These are phyloP conservation scores for Trichoderma lentiforme DNA, from an alignment of 2,329 filamentous ascomycete species.

Conservation along the genomic window DNA sequence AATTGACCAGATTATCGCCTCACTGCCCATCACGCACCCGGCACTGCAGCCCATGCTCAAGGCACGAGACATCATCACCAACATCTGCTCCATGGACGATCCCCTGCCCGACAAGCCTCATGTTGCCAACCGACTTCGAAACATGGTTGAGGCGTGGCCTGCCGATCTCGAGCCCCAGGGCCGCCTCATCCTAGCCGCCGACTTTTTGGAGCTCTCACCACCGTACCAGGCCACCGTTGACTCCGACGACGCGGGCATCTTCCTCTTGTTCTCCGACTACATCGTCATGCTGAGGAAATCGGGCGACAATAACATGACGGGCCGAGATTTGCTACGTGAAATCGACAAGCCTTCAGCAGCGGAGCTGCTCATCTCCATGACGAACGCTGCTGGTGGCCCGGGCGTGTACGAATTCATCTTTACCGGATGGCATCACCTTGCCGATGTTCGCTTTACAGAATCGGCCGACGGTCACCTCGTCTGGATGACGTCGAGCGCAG, in stretches of 20 bases:
- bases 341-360: slow-evolving; percentile 75
- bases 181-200: slow-evolving; percentile 75
- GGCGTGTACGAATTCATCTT: slow-evolving; percentile 71
- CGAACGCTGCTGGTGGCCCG: slow-evolving; percentile 58
- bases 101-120: slow-evolving; percentile 67
- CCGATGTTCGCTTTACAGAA: slow-evolving; percentile 70
- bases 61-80: slow-evolving; percentile 88
- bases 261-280: slow-evolving; percentile 82
- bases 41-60: slow-evolving; percentile 80
- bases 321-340: slow-evolving; percentile 76
- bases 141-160: slow-evolving; percentile 77
- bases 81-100: slow-evolving; percentile 91
- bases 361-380: slow-evolving; percentile 60
- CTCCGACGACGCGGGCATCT: slow-evolving; percentile 60
- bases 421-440: slow-evolving; percentile 66
- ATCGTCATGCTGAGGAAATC: slow-evolving; percentile 74
- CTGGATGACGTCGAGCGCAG: slow-evolving; percentile 64
- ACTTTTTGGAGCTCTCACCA: slow-evolving; percentile 72
- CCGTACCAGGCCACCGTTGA: slow-evolving; percentile 57
- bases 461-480: slow-evolving; percentile 61
- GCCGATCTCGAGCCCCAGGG: slow-evolving; percentile 67
- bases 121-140: slow-evolving; percentile 68
- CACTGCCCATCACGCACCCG: slow-evolving; percentile 80
- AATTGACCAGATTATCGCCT: slow-evolving; percentile 90
- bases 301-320: slow-evolving; percentile 56